A percentile compares a stretch with the other conserved stretches of the same genome.
Evolutionary conservation across 352 stramenopile species (phyloP).

Genomic region (Phytopythium oedochilum): DNA sequence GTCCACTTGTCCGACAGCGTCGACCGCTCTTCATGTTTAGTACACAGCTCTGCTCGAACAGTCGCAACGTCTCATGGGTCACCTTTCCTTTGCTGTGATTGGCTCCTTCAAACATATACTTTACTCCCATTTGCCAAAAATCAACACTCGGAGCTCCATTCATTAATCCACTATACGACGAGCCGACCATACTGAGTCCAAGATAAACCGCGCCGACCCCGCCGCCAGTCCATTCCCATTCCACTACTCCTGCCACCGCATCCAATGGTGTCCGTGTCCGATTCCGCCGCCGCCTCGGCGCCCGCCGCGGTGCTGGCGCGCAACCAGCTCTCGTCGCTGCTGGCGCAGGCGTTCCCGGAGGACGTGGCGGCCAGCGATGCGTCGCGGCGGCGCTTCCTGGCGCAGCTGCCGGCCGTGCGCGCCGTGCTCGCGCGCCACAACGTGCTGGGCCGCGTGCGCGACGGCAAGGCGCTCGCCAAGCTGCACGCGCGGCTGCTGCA

Average conservation of each 20-base stretch:
- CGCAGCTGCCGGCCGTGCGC: conserved; percentile 45
- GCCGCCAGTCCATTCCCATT: background rate
- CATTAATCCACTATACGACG: too few relatives aligned
- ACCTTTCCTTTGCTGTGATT: background rate
- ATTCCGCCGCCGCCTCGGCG: conserved; percentile 9
- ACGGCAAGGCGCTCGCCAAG: conserved; percentile 75
- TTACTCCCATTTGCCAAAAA: background rate
- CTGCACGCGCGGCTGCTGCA: conserved; percentile 59
- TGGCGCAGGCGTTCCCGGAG: conserved; percentile 66
- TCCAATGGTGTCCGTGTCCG: background rate
- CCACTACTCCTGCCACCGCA: background rate
- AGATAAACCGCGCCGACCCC: too few relatives aligned
- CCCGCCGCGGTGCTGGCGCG: conserved; percentile 41
- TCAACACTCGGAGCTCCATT: too few relatives aligned
- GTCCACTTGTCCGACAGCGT: background rate
- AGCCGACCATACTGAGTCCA: too few relatives aligned
- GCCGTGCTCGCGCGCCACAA: conserved; percentile 53
- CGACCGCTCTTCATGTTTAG: too few relatives aligned
- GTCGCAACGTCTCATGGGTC: background rate
- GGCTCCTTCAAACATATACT: background rate
- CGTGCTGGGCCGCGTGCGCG: conserved; percentile 67
- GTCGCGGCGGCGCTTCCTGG: conserved; percentile 37
- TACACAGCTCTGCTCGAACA: too few relatives aligned
- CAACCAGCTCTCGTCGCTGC: conserved; percentile 78
- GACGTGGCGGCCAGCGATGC: conserved; percentile 33